These are phyloP conservation scores for Taiwanofungus camphoratus DNA, from an alignment of 1,284 basidiomycete species.

Conservation along the genomic window DNA sequence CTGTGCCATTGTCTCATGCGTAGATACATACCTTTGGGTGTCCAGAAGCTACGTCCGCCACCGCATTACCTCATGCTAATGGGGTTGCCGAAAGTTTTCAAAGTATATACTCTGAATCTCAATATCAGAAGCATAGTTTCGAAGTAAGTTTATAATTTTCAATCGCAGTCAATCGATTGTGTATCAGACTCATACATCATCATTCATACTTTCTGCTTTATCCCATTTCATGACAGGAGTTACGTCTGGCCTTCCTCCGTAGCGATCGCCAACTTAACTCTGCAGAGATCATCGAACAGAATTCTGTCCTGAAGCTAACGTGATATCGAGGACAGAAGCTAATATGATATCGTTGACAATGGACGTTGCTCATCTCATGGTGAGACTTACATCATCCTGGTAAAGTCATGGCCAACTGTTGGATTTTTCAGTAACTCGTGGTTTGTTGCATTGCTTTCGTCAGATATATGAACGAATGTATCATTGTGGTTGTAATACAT, in stretches of 20 bases:
- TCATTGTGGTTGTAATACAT: no score
- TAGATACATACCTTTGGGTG: background rate
- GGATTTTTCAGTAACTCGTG: no score
- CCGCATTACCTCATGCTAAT: background rate
- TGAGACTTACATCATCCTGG: no score
- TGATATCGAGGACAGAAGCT: background rate
- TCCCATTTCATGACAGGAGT: slow-evolving; percentile 17
- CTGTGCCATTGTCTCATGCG: background rate
- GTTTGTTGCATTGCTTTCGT: no score
- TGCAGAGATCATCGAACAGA: slow-evolving; percentile 20
- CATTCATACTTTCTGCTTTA: background rate
- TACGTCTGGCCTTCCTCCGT: slow-evolving; percentile 21
- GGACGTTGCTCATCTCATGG: slow-evolving; percentile 1
- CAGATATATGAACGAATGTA: no score
- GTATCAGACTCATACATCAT: background rate
- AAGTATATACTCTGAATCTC: slow-evolving; percentile 19
- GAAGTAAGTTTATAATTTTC: slow-evolving; percentile 17
- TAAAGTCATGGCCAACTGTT: no score
- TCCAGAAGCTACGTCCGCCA: no score
- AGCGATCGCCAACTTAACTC: slow-evolving; percentile 23
- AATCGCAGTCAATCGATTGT: background rate
- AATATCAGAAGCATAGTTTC: slow-evolving; percentile 23
- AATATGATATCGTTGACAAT: background rate
- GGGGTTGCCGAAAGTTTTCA: slow-evolving; percentile 16
- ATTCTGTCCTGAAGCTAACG: slow-evolving; percentile 11